Base-by-base conservation (phyloP, 1,139 yeast species). In the Zygoascus sp. region DNA sequence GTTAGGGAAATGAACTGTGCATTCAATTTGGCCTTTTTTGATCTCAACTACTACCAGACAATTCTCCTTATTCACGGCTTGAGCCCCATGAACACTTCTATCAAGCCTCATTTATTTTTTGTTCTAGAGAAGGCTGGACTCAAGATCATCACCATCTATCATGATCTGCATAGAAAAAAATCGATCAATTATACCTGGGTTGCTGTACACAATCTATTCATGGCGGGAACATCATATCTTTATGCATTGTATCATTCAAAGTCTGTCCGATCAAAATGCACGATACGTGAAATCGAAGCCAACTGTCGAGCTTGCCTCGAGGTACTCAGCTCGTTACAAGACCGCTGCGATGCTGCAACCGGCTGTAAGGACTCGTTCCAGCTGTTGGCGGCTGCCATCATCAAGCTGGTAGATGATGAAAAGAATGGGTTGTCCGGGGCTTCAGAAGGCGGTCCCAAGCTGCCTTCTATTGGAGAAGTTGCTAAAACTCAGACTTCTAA, bases 161-260 rank as follows among this genome's bases (percentile, higher is more conserved):
- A 75, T 41, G 77, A 75, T 44, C 67, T 88, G 38, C 77, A 77
- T 54, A 65, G 69, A 17, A 73, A 73, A 28, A 78, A 77, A 55
- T 72, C 78, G 41, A 75, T 88, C 52, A 88, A 88, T 62, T 89
- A 85, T 65, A 87, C 96, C 0, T 89, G 96, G 96, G 92, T 90
- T 0, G 95, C 95, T 0, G 92, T 88, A 1, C 95, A 88, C 62
- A 88, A 87, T 62, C 68, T 87, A 47, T 87, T 87, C 61, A 83
- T 85, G 83, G 92, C 96, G 0, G 95, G 95, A 0, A 83, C 92
- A 17, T 83, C 95, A 2, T 87, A 81, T 57, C 70, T 88, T 39
- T 88, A 84, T 61, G 76, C 90, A 0, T 72, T 87, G 11, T 87
- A 84, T 60, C 84, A 83, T 60, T 79, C 85, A 30, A 74, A 72